Evolutionary conservation across 768 basidiomycete species (phyloP).

Genomic region (Mycena olivaceomarginata): DNA sequence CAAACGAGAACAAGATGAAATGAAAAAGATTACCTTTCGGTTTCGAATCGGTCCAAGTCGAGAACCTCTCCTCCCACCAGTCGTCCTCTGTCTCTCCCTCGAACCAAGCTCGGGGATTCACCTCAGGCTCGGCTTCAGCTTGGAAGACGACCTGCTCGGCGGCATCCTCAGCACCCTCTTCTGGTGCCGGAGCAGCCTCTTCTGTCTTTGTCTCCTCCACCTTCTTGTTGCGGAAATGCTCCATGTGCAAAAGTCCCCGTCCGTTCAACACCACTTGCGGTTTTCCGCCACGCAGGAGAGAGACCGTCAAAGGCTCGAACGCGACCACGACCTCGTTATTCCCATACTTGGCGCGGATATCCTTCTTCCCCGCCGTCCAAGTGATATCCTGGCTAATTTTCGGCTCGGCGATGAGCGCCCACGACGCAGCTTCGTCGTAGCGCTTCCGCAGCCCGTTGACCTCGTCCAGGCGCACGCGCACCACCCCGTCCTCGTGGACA

Average conservation of each 20-base stretch:
- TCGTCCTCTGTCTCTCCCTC: conserved; percentile 91
- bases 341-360: conserved; percentile 80
- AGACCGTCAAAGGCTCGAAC: conserved; percentile 86
- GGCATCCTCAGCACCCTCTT: conserved; percentile 65
- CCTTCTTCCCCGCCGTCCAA: conserved; percentile 81
- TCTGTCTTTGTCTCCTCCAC: conserved; percentile 64
- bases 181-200: conserved; percentile 59
- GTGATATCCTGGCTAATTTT: conserved; percentile 72
- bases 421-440: conserved; percentile 94
- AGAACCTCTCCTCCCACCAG: conserved; percentile 94
- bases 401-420: conserved; percentile 90
- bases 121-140: conserved; percentile 45
- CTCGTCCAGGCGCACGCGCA: conserved; percentile 96
- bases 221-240: conserved; percentile 92
- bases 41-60: conserved; percentile 93
- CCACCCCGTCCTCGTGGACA: conserved; percentile 91
- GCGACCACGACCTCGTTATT: conserved; percentile 80
- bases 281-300: conserved; percentile 82
- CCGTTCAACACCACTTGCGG: conserved; percentile 94
- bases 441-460: conserved; percentile 85
- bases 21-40: conserved; percentile 84
- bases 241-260: conserved; percentile 95
- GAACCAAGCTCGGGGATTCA: conserved; percentile 83
- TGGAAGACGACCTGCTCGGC: conserved; percentile 73
- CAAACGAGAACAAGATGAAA: background rate